Percentiles rank a stretch among this genome's conserved stretches.
These are phyloP conservation scores for Penicillium riverlandense DNA, from an alignment of 495 filamentous ascomycete genomes.

Conservation along the genomic window DNA sequence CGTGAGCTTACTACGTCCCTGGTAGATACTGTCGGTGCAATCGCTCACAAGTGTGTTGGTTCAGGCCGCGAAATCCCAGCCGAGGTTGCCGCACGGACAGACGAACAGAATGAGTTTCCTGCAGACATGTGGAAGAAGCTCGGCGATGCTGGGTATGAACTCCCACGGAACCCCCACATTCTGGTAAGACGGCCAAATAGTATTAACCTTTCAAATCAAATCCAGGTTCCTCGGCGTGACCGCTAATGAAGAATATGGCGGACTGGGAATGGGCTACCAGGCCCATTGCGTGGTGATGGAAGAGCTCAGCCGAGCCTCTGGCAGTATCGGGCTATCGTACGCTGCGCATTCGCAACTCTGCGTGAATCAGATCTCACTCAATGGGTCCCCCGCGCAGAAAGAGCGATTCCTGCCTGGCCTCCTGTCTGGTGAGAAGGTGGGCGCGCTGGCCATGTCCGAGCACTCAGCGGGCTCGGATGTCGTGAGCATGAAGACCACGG, in stretches of 20 bases:
- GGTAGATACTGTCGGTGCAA: no score
- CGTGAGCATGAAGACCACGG: conserved; percentile 86
- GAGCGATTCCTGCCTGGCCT: conserved; percentile 70
- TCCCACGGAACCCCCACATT: no score
- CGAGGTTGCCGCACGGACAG: conserved; percentile 72
- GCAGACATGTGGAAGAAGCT: conserved; percentile 89
- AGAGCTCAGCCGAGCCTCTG: conserved; percentile 65
- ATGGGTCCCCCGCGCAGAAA: conserved; percentile 78
- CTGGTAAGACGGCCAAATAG: no score
- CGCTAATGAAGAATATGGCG: conserved; percentile 88
- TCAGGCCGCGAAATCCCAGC: conserved; percentile 60
- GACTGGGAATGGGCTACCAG: conserved; percentile 89
- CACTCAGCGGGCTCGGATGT: conserved; percentile 88
- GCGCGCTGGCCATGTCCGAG: conserved; percentile 94
- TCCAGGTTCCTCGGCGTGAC: conserved; percentile 80
- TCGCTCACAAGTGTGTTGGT: conserved; percentile 1
- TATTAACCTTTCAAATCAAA: no score
- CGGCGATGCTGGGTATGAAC: conserved; percentile 64
- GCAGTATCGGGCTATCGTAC: conserved; percentile 82
- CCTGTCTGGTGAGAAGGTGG: conserved; percentile 74
- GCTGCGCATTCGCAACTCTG: conserved; percentile 95
- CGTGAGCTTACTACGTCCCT: conserved; percentile 27
- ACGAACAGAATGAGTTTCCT: conserved; percentile 84
- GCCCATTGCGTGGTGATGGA: conserved; percentile 97
- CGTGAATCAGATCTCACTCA: conserved; percentile 91